Evolutionary conservation across 1,284 basidiomycete genomes (phyloP).

Genomic region (Ceratobasidium sp.): DNA sequence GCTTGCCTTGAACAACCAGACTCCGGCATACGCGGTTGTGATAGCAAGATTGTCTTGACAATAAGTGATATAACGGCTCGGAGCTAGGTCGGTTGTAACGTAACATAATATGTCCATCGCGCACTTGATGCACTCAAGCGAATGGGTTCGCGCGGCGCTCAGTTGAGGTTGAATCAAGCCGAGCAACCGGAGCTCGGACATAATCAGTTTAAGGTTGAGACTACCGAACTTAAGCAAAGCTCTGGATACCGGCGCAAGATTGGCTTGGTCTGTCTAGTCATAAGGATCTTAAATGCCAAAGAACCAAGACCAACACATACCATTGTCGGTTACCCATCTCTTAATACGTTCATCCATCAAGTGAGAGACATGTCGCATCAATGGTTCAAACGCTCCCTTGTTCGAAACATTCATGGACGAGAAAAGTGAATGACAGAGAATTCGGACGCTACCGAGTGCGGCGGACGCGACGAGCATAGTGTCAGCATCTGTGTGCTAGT

Average conservation of each 20-base stretch:
- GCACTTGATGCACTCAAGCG: constrained; percentile 41
- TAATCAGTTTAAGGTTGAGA: constrained; percentile 31
- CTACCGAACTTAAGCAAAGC: constrained; percentile 24
- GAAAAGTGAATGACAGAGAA: constrained; percentile 39
- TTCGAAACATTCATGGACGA: constrained; percentile 32
- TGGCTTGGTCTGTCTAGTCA: background rate
- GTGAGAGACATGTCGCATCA: constrained; percentile 28
- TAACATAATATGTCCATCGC: constrained; percentile 29
- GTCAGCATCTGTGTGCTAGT: constrained; percentile 20
- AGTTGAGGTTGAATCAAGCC: constrained; percentile 29
- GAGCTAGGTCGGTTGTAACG: constrained; percentile 16
- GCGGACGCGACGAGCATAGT: constrained; percentile 28
- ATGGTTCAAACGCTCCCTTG: constrained; percentile 30
- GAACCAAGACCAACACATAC: background rate
- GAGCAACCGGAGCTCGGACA: constrained; percentile 23
- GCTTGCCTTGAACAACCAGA: constrained; percentile 36
- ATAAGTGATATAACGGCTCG: constrained; percentile 23
- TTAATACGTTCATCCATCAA: constrained; percentile 30
- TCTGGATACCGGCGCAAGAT: constrained; percentile 28
- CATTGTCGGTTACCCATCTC: constrained; percentile 16
- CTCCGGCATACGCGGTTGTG: constrained; percentile 27
- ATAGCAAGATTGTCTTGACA: constrained; percentile 32
- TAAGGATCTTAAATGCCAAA: background rate
- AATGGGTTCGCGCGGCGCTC: constrained; percentile 24
- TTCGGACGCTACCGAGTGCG: constrained; percentile 9